These are phyloP conservation scores for Stentor coeruleus DNA, from an alignment of 73 alveolate genomes.

Conservation along the genomic window DNA sequence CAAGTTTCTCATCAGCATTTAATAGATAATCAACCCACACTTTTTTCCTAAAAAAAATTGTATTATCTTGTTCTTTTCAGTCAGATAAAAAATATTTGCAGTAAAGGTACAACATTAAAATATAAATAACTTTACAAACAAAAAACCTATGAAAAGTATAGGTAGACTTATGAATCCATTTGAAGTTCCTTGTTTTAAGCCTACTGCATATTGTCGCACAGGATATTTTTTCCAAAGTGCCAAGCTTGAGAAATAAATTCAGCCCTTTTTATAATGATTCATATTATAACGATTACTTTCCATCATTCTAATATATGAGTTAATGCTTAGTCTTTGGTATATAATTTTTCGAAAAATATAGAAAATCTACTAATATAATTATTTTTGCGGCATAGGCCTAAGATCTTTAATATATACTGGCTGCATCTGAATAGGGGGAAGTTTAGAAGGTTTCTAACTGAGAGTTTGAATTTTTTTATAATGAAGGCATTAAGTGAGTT, in stretches of 20 bases:
- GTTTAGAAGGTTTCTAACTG: background rate
- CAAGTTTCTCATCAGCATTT: background rate
- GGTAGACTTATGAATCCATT: background rate
- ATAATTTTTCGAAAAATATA: background rate
- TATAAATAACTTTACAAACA: background rate
- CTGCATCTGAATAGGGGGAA: background rate
- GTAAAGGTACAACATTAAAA: constrained; percentile 11
- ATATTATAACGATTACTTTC: background rate
- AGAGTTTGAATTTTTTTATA: background rate
- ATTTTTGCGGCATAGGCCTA: background rate
- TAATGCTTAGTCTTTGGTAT: background rate
- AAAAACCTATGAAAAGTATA: background rate
- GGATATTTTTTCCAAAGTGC: background rate
- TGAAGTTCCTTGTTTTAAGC: background rate
- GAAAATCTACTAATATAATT: background rate
- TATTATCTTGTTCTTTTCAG: constrained; percentile 10
- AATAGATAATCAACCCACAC: background rate
- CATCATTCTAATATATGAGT: background rate
- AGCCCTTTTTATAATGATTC: background rate
- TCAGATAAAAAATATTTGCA: background rate
- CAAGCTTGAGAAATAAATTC: background rate
- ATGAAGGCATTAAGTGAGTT: background rate
- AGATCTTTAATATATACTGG: background rate
- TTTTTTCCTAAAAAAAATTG: background rate
- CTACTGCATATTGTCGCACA: constrained; percentile 6